Conservation (phyloP, 23 red algal genomes). For the Gracilaria gracilis region DNA sequence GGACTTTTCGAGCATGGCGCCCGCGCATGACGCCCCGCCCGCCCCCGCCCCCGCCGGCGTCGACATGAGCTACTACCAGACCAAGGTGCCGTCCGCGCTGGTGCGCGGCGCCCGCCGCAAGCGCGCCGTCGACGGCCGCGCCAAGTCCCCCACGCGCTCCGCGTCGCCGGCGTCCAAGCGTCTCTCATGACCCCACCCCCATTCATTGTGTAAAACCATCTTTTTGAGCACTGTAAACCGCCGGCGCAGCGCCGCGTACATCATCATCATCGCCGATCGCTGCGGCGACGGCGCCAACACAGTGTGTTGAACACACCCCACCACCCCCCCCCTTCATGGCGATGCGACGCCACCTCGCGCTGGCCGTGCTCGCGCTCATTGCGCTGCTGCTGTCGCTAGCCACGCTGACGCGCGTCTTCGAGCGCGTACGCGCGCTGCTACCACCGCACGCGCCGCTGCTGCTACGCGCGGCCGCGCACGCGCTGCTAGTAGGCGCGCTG, state of each 20-base stretch:
- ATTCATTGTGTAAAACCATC: no score
- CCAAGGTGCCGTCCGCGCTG: conserved; percentile 40
- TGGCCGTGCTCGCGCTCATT: conserved; percentile 26
- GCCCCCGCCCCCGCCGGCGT: conserved; percentile 1
- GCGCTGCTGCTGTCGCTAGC: conserved; percentile 40
- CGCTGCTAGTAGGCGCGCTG: conserved; percentile 26
- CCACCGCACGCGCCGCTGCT: conserved; percentile 33
- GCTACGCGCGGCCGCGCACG: conserved; percentile 40
- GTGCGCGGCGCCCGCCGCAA: conserved; percentile 14
- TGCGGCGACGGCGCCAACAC: no score
- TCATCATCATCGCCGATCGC: no score
- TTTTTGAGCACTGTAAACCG: no score
- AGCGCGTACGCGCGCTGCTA: neutral
- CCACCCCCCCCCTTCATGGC: neutral
- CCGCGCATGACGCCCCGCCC: neutral
- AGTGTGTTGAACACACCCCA: no score
- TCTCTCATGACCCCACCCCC: neutral
- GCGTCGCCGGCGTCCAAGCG: neutral
- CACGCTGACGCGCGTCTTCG: conserved; percentile 42
- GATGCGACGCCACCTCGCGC: neutral
- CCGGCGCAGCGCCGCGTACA: no score
- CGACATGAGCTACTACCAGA: conserved; percentile 58
- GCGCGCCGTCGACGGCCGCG: neutral
- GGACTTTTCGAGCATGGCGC: conserved; percentile 30
- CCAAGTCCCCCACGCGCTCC: neutral